Percentiles rank a stretch among this genome's conserved stretches.
Conservation (phyloP, 495 filamentous ascomycete species). For the Bryoglossum gracile region DNA sequence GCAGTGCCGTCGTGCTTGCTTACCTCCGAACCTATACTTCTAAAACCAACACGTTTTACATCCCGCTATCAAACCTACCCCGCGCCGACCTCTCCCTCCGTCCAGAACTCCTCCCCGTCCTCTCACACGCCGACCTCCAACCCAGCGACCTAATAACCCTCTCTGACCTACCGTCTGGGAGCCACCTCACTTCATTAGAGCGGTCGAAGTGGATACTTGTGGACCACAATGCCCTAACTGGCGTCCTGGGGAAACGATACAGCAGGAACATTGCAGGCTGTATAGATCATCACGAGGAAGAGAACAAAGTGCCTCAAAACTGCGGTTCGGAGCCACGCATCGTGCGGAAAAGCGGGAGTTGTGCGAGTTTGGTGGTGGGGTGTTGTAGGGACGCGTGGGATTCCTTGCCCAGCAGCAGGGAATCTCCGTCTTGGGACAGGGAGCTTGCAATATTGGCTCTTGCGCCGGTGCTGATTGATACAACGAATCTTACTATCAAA, state of each 20-base stretch:
- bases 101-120: conserved; percentile 65
- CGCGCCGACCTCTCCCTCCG: conserved; percentile 62
- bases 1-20: conserved; percentile 74
- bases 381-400: conserved; percentile 55
- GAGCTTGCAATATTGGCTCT: conserved; percentile 72
- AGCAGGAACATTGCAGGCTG: conserved; percentile 51
- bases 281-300: conserved; percentile 90
- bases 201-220: conserved; percentile 61
- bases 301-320: conserved; percentile 49
- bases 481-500: conserved; percentile 58
- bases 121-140: conserved; percentile 35
- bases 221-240: conserved; percentile 80
- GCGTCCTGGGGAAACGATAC: conserved; percentile 33
- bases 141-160: conserved; percentile 44
- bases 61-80: conserved; percentile 75
- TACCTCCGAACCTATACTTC: conserved; percentile 61
- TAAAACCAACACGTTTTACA: conserved; percentile 47
- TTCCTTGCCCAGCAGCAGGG: conserved; percentile 15
- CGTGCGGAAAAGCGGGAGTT: conserved; percentile 67
- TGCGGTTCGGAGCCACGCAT: conserved; percentile 46
- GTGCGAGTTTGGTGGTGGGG: conserved; percentile 66
- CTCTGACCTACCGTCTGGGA: conserved; percentile 35
- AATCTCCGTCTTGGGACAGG: conserved; percentile 37
- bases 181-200: conserved; percentile 25
- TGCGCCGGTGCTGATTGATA: conserved; percentile 79